Evolutionary conservation across 176 grass and related monocot species (phyloP).

Genomic region (Oropetium thomaeum): DNA sequence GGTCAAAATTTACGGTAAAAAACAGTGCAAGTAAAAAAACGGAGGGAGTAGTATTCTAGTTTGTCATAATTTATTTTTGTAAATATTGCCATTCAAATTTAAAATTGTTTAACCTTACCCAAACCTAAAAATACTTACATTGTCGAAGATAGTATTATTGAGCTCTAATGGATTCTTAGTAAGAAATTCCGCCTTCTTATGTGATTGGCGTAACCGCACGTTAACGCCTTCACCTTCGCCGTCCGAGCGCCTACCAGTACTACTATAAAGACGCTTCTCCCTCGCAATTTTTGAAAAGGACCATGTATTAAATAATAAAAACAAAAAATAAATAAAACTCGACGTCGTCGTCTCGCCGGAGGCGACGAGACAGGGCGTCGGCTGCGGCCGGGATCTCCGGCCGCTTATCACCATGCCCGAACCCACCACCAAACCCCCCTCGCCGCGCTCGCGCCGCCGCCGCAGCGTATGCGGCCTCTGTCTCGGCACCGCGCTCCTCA

Average conservation of each 20-base stretch:
- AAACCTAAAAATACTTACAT: too few relatives aligned
- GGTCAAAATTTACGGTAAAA: too few relatives aligned
- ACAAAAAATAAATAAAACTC: conserved; percentile 24
- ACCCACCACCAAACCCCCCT: conserved; percentile 35
- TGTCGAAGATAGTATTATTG: too few relatives aligned
- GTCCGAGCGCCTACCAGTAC: background rate
- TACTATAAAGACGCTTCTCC: conserved; percentile 34
- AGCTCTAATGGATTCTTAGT: too few relatives aligned
- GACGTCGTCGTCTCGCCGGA: conserved; percentile 43
- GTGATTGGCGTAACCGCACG: too few relatives aligned
- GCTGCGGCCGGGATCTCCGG: background rate
- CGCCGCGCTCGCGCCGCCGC: conserved; percentile 23
- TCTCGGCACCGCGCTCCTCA: conserved; percentile 41
- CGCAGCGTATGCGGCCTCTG: conserved; percentile 44
- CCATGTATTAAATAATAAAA: background rate
- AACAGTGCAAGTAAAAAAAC: too few relatives aligned
- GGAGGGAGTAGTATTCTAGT: too few relatives aligned
- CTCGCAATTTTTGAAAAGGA: conserved; percentile 20
- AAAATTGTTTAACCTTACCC: too few relatives aligned
- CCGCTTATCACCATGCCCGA: conserved; percentile 36
- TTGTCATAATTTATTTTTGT: too few relatives aligned
- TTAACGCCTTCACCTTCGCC: background rate
- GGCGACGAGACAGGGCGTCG: conserved; percentile 37
- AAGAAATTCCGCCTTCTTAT: too few relatives aligned
- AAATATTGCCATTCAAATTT: too few relatives aligned